Evolutionary conservation across 106 monocot species (phyloP).

Genomic region (Narthecium ossifragum): DNA sequence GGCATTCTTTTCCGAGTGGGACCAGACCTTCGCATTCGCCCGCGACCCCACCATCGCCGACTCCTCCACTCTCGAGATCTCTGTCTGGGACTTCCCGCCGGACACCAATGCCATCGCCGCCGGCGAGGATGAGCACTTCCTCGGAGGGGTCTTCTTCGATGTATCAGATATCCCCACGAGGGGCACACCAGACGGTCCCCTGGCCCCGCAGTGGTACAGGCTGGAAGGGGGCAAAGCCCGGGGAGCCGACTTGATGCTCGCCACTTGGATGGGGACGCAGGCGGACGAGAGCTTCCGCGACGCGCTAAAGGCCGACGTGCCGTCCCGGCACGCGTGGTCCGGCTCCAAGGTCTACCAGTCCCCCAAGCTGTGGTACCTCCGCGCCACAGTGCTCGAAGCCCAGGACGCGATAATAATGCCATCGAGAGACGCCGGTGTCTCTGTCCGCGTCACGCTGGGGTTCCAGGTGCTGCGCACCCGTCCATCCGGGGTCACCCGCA

Average conservation of each 20-base stretch:
- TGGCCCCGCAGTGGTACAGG: constrained; percentile 89
- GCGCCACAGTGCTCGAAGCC: constrained; percentile 64
- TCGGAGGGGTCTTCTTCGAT: constrained; percentile 85
- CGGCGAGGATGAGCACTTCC: constrained; percentile 36
- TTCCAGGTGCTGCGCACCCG: constrained; percentile 58
- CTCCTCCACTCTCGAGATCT: constrained; percentile 45
- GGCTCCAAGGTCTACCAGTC: constrained; percentile 76
- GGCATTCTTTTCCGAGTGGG: constrained; percentile 63
- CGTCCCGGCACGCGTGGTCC: constrained; percentile 10
- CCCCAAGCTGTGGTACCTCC: constrained; percentile 92
- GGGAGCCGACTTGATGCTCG: constrained; percentile 76
- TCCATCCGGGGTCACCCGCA: constrained; percentile 19
- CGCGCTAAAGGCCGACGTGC: constrained; percentile 53
- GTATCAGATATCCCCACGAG: constrained; percentile 50
- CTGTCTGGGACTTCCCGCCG: constrained; percentile 70
- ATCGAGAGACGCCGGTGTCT: constrained; percentile 25
- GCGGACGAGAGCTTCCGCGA: constrained; percentile 68
- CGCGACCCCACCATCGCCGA: constrained; percentile 18
- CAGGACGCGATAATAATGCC: constrained; percentile 32
- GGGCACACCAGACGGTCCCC: constrained; percentile 67
- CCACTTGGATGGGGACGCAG: constrained; percentile 89
- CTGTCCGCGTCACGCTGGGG: constrained; percentile 46
- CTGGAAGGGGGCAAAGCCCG: constrained; percentile 50
- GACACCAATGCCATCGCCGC: constrained; percentile 16
- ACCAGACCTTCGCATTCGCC: constrained; percentile 77